A percentile compares a stretch with the other conserved stretches of the same genome.
phyloP scores from a whole-genome alignment of 139 green algal genomes.

The Chlorokybus atmophyticus region DNA sequence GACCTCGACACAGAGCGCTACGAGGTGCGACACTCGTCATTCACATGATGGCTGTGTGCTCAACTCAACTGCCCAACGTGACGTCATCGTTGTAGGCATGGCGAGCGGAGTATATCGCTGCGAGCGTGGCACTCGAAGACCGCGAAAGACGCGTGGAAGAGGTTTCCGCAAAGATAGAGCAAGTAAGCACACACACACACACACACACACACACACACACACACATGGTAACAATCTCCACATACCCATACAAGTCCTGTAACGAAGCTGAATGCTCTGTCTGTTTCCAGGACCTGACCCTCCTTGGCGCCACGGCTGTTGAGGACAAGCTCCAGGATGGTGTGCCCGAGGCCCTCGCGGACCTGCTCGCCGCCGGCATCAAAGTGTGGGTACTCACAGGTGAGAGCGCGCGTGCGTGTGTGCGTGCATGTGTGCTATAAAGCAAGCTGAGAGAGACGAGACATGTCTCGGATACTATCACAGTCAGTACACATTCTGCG shows the following conservation, averaged over 20 bases:
- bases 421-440: constrained; percentile 9
- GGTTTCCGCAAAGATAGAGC: too few species aligned
- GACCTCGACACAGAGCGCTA: constrained; percentile 16
- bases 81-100: too few species aligned
- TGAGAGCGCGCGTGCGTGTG: constrained; percentile 11
- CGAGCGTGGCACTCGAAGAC: constrained; percentile 9
- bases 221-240: constrained; percentile 32
- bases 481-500: too few species aligned
- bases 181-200: too few species aligned
- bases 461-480: too few species aligned
- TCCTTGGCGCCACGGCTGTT: constrained; percentile 85
- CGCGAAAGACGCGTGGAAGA: constrained; percentile 41
- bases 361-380: constrained; percentile 35
- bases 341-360: constrained; percentile 52
- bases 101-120: not conserved
- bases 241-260: not conserved
- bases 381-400: constrained; percentile 50
- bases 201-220: too few species aligned
- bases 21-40: too few species aligned
- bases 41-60: too few species aligned
- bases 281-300: constrained; percentile 27
- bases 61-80: too few species aligned
- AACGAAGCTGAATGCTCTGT: too few species aligned
- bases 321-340: constrained; percentile 89
- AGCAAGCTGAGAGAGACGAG: too few species aligned